Evolutionary conservation across 2,329 filamentous ascomycete genomes (phyloP).

Genomic region (Acarospora socialis): DNA sequence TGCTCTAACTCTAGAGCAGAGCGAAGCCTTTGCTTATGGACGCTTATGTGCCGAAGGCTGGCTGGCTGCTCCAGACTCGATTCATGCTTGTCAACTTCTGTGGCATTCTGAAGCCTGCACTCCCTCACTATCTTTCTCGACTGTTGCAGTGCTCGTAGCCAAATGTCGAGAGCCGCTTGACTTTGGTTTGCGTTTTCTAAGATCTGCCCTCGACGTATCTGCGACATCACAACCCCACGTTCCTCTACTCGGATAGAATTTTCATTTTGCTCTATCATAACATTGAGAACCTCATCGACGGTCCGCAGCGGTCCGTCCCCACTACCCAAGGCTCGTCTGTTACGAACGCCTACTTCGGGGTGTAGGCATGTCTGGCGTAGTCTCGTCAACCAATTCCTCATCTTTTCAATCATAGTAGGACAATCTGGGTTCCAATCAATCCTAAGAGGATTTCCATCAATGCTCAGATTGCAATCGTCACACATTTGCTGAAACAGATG

Average conservation of each 20-base stretch:
- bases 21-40: conserved; percentile 53
- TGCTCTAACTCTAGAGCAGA: conserved; percentile 67
- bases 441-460: conserved; percentile 45
- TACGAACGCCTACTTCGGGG: conserved; percentile 60
- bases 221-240: conserved; percentile 47
- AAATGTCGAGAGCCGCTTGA: conserved; percentile 54
- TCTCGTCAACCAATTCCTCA: conserved; percentile 65
- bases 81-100: conserved; percentile 22
- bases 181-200: conserved; percentile 59
- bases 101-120: conserved; percentile 20
- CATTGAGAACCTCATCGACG: conserved; percentile 70
- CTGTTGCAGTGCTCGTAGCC: conserved; percentile 43
- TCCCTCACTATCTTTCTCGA: conserved; percentile 25
- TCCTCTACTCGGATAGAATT: conserved; percentile 52
- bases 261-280: conserved; percentile 83
- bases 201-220: conserved; percentile 60
- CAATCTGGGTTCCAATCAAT: conserved; percentile 53
- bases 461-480: conserved; percentile 50
- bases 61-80: conserved; percentile 27
- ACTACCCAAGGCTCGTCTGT: conserved; percentile 48
- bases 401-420: conserved; percentile 44
- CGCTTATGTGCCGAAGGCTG: conserved; percentile 42
- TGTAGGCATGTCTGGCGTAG: conserved; percentile 75
- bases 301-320: conserved; percentile 58
- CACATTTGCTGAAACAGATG: conserved; percentile 64